Evolutionary conservation across 768 basidiomycete genomes (phyloP).

Genomic region (Phanerochaete carnosa): DNA sequence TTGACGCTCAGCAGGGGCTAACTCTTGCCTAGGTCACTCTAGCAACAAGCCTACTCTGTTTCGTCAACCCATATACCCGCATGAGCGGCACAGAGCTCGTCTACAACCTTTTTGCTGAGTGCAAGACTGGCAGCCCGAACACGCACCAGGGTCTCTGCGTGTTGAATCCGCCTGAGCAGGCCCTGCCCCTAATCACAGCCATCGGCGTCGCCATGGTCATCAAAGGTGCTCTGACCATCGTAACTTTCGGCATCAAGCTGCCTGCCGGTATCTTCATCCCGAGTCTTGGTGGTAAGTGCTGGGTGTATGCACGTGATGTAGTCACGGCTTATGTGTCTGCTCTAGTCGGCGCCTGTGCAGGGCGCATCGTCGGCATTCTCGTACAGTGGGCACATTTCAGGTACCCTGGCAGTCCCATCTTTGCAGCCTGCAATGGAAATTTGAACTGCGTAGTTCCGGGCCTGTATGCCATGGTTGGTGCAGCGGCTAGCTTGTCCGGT

Average conservation of each 20-base stretch:
- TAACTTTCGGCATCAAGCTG: slow-evolving; percentile 91
- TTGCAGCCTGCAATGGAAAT: slow-evolving; percentile 61
- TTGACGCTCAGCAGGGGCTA: not conserved
- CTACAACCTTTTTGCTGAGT: slow-evolving; percentile 89
- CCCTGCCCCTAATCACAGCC: slow-evolving; percentile 59
- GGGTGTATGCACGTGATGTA: not conserved
- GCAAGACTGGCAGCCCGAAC: slow-evolving; percentile 52
- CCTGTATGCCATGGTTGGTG: slow-evolving; percentile 94
- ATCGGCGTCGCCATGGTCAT: slow-evolving; percentile 78
- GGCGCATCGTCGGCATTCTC: slow-evolving; percentile 77
- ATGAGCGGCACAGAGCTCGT: slow-evolving; percentile 97
- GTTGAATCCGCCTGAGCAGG: slow-evolving; percentile 50
- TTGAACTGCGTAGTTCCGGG: slow-evolving; percentile 83
- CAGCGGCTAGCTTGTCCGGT: slow-evolving; percentile 91
- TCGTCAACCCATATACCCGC: slow-evolving; percentile 84
- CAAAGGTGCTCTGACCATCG: slow-evolving; percentile 75
- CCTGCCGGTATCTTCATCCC: slow-evolving; percentile 98
- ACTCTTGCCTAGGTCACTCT: slow-evolving; percentile 58
- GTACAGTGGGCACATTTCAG: slow-evolving; percentile 74
- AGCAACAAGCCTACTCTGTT: slow-evolving; percentile 73
- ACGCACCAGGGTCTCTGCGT: slow-evolving; percentile 71
- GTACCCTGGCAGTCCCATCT: slow-evolving; percentile 58
- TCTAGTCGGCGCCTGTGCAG: slow-evolving; percentile 86
- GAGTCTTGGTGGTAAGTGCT: slow-evolving; percentile 55
- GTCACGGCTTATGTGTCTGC: not conserved